A percentile compares a stretch with the other conserved stretches of the same genome.
Conservation (phyloP, 1,284 basidiomycete species). For the Takashimella koratensis region DNA sequence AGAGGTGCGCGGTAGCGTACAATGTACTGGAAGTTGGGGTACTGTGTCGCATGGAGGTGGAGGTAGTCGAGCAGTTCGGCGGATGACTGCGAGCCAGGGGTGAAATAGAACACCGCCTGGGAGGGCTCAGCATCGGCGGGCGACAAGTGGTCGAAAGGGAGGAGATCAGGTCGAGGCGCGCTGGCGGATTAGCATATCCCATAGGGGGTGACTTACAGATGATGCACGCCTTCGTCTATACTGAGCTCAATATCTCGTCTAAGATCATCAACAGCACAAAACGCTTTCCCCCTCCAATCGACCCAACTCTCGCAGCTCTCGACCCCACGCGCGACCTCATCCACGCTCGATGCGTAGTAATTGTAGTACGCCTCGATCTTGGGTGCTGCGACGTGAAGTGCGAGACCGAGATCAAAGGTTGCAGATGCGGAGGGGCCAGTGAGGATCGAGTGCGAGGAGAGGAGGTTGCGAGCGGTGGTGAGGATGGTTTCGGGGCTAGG, state of each 20-base stretch:
- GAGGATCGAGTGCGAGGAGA: constrained; percentile 26
- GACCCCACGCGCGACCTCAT: constrained; percentile 57
- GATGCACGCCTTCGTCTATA: constrained; percentile 48
- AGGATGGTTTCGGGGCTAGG: constrained; percentile 23
- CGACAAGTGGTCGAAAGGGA: constrained; percentile 29
- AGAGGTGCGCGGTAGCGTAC: constrained; percentile 62
- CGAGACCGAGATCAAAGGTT: constrained; percentile 51
- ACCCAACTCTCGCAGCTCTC: constrained; percentile 72
- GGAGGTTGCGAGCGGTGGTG: constrained; percentile 23
- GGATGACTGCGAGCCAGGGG: constrained; percentile 57
- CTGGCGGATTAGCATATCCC: constrained; percentile 1
- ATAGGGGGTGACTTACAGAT: constrained; percentile 11
- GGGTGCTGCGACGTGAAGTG: constrained; percentile 39
- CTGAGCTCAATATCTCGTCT: constrained; percentile 56
- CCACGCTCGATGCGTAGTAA: constrained; percentile 49
- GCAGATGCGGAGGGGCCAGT: constrained; percentile 36
- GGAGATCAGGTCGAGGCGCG: constrained; percentile 1
- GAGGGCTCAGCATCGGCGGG: background rate
- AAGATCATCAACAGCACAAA: constrained; percentile 67
- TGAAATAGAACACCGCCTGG: constrained; percentile 66
- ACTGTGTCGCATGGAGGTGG: constrained; percentile 51
- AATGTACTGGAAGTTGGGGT: constrained; percentile 64
- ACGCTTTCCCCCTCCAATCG: constrained; percentile 74
- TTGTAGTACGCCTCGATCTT: constrained; percentile 43
- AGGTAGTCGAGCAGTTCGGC: constrained; percentile 67